A percentile compares a stretch with the other conserved stretches of the same genome.
Evolutionary conservation across 257 asterid genomes (phyloP).

Genomic region (Voacanga thouarsii): DNA sequence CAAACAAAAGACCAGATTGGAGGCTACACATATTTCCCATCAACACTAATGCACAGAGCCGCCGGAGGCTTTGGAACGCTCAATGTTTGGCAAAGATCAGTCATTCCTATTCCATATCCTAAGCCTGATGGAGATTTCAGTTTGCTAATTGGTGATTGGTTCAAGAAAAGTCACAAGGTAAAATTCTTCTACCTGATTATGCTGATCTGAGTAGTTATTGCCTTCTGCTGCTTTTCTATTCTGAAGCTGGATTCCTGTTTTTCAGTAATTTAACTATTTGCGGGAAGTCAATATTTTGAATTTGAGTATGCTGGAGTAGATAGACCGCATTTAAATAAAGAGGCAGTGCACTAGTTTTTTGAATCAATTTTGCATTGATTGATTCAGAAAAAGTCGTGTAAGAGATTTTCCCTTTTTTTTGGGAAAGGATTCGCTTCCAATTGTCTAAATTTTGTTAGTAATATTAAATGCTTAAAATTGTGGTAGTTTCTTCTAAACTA

Average conservation of each 20-base stretch:
- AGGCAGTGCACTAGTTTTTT: neutral
- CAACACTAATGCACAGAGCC: constrained; percentile 82
- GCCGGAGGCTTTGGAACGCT: constrained; percentile 90
- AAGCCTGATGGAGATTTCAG: constrained; percentile 79
- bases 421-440: too few species aligned
- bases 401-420: too few species aligned
- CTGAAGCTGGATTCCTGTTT: neutral
- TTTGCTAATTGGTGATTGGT: constrained; percentile 91
- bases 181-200: neutral
- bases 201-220: neutral
- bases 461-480: neutral
- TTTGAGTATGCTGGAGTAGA: neutral
- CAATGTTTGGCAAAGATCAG: constrained; percentile 76
- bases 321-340: neutral
- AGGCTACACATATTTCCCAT: constrained; percentile 83
- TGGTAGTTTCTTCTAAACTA: neutral
- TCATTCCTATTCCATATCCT: constrained; percentile 82
- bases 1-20: constrained; percentile 96
- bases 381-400: too few species aligned
- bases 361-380: neutral
- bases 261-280: too few species aligned
- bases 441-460: neutral
- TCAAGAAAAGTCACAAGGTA: constrained; percentile 66
- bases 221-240: neutral
- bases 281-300: neutral